Base-by-base conservation (phyloP, 768 basidiomycete genomes). In the Galerina marginata region DNA sequence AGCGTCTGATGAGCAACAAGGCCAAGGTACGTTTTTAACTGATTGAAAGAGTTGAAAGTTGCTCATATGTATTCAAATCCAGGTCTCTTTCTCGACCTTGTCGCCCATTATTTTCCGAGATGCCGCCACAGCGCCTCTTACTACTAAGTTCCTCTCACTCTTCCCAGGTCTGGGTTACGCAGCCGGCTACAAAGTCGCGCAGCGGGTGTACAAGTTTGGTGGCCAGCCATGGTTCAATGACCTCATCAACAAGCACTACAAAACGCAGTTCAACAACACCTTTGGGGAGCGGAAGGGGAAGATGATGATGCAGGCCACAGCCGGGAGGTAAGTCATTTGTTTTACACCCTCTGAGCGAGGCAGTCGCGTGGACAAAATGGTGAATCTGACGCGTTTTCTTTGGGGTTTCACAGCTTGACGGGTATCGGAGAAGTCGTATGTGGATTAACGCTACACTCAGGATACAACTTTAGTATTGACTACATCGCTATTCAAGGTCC, bases 161-260 rank as follows among this genome's bases (percentile, higher is more conserved):
- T 99, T 99, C 81, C 96, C 96, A 38, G 96, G 95, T 54, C 87
- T 99, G 3, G 96, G 96, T 2, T 99, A 99, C 72, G 96, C 97
- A 4, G 97, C 96, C 26, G 96, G 97, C 4, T 99, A 99, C 87
- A 99, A 99, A 75, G 79, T 98, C 70, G 77, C 93, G 0, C 95
- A 98, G 76, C 87, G 95, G 53, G 84, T 94, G 68, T 96, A 96
- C 88, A 99, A 97, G 78, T 99, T 99, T 69, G 96, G 96, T 62
- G 96, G 96, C 5, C 96, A 99, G 77, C 96, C 96, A 12, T 99
- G 89, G 84, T 97, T 98, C 77, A 91, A 95, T 77, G 97, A 99
- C 78, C 68, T 96, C 72, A 88, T 99, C 74, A 83, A 83, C 64
- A 86, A 83, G 69, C 82, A 95, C 76, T 93, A 90, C 81, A 92